Percentiles rank a stretch among this genome's conserved stretches.
phyloP scores from a whole-genome alignment of 305 asterid species.

The Euphrasia arctica region DNA sequence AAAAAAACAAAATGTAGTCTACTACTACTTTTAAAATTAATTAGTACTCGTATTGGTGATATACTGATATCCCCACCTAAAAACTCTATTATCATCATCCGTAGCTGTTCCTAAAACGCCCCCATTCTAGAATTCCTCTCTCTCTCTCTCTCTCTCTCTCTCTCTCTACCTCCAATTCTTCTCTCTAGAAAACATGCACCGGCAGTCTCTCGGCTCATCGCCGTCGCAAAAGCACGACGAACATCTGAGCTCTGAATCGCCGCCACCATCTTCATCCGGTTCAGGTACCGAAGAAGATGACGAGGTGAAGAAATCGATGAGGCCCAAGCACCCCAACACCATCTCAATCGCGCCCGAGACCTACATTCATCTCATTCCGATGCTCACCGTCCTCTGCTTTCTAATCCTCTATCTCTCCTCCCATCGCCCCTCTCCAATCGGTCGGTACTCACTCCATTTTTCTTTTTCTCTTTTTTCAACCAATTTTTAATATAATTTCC shows the following conservation, averaged over 20 bases:
- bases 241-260: constrained; percentile 13
- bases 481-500: background rate
- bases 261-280: constrained; percentile 30
- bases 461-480: background rate
- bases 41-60: too few relatives aligned
- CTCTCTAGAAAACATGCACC: constrained; percentile 52
- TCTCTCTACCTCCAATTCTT: constrained; percentile 16
- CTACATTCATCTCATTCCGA: constrained; percentile 51
- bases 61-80: background rate
- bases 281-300: constrained; percentile 18
- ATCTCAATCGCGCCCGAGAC: constrained; percentile 12
- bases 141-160: background rate
- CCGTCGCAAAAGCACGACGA: constrained; percentile 54
- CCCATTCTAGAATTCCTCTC: background rate
- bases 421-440: constrained; percentile 50
- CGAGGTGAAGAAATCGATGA: constrained; percentile 26
- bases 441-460: constrained; percentile 34
- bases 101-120: background rate
- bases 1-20: too few relatives aligned
- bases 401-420: constrained; percentile 69
- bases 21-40: too few relatives aligned
- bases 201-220: constrained; percentile 88
- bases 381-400: constrained; percentile 47
- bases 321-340: constrained; percentile 21
- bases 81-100: background rate